Conservation (phyloP, 2,329 filamentous ascomycete species). For the Aspergillus sp. region DNA sequence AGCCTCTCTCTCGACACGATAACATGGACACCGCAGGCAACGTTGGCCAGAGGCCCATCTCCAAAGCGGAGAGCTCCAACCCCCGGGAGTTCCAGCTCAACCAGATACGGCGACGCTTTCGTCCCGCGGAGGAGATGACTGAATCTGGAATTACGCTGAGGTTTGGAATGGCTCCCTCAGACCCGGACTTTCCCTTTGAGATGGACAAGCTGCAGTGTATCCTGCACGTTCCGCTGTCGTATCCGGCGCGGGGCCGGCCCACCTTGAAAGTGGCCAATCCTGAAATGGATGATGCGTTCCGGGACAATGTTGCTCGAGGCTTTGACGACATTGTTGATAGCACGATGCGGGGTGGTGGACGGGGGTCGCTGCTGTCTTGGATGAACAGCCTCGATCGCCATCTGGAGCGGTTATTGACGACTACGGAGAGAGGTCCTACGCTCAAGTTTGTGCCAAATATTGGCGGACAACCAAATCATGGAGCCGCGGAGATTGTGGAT, state of each 20-base stretch:
- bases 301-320: constrained; percentile 73
- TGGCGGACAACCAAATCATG: constrained; percentile 36
- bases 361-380: constrained; percentile 61
- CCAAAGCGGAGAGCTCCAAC: constrained; percentile 63
- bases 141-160: constrained; percentile 57
- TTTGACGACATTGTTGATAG: constrained; percentile 65
- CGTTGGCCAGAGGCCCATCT: constrained; percentile 62
- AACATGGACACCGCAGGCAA: constrained; percentile 35
- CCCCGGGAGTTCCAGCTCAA: constrained; percentile 72
- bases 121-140: constrained; percentile 46
- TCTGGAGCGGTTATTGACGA: constrained; percentile 67
- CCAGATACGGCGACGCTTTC: constrained; percentile 69
- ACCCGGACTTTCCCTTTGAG: constrained; percentile 82
- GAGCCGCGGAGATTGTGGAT: constrained; percentile 7
- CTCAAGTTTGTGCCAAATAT: constrained; percentile 67
- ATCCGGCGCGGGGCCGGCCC: constrained; percentile 57
- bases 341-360: constrained; percentile 41
- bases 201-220: constrained; percentile 67
- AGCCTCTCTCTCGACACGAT: neutral
- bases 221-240: constrained; percentile 62
- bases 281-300: constrained; percentile 69
- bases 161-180: constrained; percentile 69
- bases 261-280: constrained; percentile 65
- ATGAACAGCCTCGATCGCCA: constrained; percentile 71
- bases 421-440: constrained; percentile 68